Evolutionary conservation across 23 red algal species (phyloP).

Genomic region (Gracilaria vermiculophylla): DNA sequence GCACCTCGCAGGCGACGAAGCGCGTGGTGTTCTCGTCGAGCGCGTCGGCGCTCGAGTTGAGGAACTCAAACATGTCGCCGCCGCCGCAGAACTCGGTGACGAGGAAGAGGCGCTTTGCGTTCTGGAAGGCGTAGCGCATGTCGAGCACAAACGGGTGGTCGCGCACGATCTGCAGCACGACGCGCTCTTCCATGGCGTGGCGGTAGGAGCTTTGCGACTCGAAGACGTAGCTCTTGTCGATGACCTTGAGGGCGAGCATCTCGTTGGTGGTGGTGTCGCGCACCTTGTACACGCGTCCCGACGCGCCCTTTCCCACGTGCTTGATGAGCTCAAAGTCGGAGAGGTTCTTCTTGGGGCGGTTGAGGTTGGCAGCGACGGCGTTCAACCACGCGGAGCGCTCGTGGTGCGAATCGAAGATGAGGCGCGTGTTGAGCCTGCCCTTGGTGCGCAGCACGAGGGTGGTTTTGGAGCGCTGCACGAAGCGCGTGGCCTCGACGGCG

Average conservation of each 20-base stretch:
- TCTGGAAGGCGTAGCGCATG: conserved; percentile 92
- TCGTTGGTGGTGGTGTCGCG: conserved; percentile 64
- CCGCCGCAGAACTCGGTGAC: conserved; percentile 90
- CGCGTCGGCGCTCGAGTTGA: conserved; percentile 25
- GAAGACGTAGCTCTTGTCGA: conserved; percentile 80
- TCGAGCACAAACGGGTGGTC: conserved; percentile 87
- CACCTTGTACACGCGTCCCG: conserved; percentile 77
- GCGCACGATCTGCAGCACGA: conserved; percentile 71
- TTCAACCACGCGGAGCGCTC: not conserved
- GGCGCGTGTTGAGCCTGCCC: not conserved
- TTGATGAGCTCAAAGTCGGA: conserved; percentile 73
- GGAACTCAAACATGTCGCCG: conserved; percentile 85
- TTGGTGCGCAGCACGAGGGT: not conserved
- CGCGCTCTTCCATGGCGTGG: conserved; percentile 88
- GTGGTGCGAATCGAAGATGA: not conserved
- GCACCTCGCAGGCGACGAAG: conserved; percentile 69
- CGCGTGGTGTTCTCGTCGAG: conserved; percentile 66
- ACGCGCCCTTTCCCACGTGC: conserved; percentile 82
- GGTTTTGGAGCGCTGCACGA: not conserved
- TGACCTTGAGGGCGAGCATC: conserved; percentile 79
- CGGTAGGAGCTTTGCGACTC: conserved; percentile 61
- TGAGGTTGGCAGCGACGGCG: not conserved
- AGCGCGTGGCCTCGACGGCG: not conserved
- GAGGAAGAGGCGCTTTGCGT: conserved; percentile 73
- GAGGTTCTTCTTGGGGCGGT: conserved; percentile 10